Evolutionary conservation across 2,329 filamentous ascomycete species (phyloP).

Genomic region (Scytalidium sp.): DNA sequence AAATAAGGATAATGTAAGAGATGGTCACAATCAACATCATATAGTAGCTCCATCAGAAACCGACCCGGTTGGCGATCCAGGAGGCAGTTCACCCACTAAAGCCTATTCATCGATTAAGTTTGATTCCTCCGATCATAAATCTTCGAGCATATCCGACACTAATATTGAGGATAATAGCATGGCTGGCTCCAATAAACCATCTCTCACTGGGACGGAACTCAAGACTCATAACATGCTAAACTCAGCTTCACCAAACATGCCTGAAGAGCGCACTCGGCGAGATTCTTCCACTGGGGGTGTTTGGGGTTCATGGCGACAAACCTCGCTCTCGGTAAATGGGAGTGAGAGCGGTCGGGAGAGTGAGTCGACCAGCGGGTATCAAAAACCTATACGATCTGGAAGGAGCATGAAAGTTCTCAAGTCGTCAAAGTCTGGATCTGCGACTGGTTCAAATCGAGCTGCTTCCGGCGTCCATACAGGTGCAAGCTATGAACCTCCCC

Average conservation of each 20-base stretch:
- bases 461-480: slow-evolving; percentile 45
- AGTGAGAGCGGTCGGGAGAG: slow-evolving; percentile 13
- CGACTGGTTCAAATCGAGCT: slow-evolving; percentile 30
- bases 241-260: background rate
- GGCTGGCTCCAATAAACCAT: background rate
- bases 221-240: slow-evolving; percentile 6
- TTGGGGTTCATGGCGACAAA: slow-evolving; percentile 70
- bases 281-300: slow-evolving; percentile 55
- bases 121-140: background rate
- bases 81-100: no score
- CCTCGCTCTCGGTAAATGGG: slow-evolving; percentile 23
- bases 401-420: slow-evolving; percentile 90
- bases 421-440: slow-evolving; percentile 44
- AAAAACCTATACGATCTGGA: slow-evolving; percentile 63
- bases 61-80: no score
- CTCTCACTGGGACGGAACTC: background rate
- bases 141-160: background rate
- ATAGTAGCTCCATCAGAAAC: no score
- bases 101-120: no score
- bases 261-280: slow-evolving; percentile 32
- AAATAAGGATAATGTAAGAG: slow-evolving; percentile 1
- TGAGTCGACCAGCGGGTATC: slow-evolving; percentile 50
- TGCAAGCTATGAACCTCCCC: slow-evolving; percentile 47
- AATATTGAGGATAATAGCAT: background rate
- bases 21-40: no score